A percentile compares a stretch with the other conserved stretches of the same genome.
phyloP scores from a whole-genome alignment of 192 early-diverging fungal genomes.

The Linnemannia schmuckeri region DNA sequence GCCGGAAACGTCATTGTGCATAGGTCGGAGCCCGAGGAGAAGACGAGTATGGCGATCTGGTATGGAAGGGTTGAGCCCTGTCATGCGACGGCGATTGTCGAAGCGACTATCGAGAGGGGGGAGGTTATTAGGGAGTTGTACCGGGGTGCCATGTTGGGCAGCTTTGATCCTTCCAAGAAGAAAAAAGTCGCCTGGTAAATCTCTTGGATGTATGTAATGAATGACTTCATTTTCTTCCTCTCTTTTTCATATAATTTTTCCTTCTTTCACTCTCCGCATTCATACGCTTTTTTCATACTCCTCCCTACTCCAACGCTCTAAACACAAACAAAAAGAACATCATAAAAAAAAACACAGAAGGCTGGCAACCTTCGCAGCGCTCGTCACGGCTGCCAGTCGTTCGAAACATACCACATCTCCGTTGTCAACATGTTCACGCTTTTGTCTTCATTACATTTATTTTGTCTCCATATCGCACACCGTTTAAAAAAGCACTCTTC shows the following conservation, averaged over 20 bases:
- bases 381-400: background rate
- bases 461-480: background rate
- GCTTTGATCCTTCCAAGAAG: constrained; percentile 54
- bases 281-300: background rate
- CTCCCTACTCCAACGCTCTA: background rate
- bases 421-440: background rate
- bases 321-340: background rate
- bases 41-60: constrained; percentile 62
- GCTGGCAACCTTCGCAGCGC: background rate
- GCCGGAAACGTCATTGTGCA: constrained; percentile 72
- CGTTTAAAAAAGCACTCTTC: constrained; percentile 9
- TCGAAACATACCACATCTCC: background rate
- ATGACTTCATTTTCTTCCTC: background rate
- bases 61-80: constrained; percentile 70
- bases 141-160: constrained; percentile 66
- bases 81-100: constrained; percentile 64
- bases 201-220: background rate
- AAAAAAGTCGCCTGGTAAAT: constrained; percentile 47
- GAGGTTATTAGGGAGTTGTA: constrained; percentile 68
- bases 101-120: constrained; percentile 61
- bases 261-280: background rate
- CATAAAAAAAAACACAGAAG: background rate
- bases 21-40: constrained; percentile 48
- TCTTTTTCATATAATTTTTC: background rate
- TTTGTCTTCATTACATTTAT: background rate